Percentiles rank a stretch among this genome's conserved stretches.
These are phyloP conservation scores for Sergeia podlipaevii DNA, from an alignment of 208 protist species.

Conservation along the genomic window DNA sequence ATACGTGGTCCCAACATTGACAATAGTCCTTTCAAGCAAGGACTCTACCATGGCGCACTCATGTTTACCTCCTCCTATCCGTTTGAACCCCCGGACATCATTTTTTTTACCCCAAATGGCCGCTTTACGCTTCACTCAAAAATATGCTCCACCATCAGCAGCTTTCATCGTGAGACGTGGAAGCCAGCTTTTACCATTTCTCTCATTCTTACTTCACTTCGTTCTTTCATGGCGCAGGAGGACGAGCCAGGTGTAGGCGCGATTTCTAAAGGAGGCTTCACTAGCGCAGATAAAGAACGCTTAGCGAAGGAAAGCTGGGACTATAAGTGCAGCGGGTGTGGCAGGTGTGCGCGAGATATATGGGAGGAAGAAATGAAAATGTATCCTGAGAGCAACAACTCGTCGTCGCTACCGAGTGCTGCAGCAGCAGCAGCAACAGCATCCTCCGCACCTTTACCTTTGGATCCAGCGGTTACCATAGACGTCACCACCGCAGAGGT, in stretches of 20 bases:
- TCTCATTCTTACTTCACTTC: slow-evolving; percentile 64
- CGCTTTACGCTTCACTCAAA: slow-evolving; percentile 74
- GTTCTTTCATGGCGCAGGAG: slow-evolving; percentile 83
- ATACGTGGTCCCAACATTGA: slow-evolving; percentile 79
- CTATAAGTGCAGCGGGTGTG: slow-evolving; percentile 42
- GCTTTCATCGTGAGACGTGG: slow-evolving; percentile 90
- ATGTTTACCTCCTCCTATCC: slow-evolving; percentile 85
- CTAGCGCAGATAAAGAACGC: slow-evolving; percentile 24
- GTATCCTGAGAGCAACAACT: slow-evolving; percentile 20
- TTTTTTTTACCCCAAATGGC: slow-evolving; percentile 87
- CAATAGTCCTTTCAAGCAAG: slow-evolving; percentile 60
- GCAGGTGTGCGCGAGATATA: slow-evolving; percentile 8
- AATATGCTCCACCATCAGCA: slow-evolving; percentile 88
- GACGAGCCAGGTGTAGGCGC: slow-evolving; percentile 72
- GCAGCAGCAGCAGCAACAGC: background rate
- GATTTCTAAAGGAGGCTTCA: slow-evolving; percentile 33
- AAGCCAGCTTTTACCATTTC: slow-evolving; percentile 68
- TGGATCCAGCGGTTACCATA: background rate
- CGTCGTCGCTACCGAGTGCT: slow-evolving; percentile 6
- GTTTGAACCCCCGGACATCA: slow-evolving; percentile 79
- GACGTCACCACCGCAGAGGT: no score
- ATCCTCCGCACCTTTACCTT: background rate
- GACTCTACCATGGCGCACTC: slow-evolving; percentile 86
- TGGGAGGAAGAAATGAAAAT: slow-evolving; percentile 51
- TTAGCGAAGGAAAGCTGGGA: slow-evolving; percentile 45